phyloP scores from a whole-genome alignment of 495 filamentous ascomycete genomes.

The Aspergillus hancockii region DNA sequence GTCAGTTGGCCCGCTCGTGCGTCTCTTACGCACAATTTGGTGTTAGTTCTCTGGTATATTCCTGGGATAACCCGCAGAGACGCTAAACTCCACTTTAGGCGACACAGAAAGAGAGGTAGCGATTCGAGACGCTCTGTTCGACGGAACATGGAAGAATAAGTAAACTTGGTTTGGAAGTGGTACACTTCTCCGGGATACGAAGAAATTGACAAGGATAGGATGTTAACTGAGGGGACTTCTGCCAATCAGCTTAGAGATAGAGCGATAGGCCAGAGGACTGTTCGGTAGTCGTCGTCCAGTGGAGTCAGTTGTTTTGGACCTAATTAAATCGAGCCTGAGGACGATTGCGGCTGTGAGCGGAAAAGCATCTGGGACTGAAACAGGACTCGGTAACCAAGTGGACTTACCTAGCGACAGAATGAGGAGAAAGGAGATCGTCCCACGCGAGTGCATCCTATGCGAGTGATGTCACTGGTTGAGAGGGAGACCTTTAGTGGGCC shows the following conservation, averaged over 20 bases:
- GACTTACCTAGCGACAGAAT: slow-evolving; percentile 15
- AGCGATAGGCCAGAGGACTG: not conserved
- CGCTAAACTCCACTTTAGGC: slow-evolving; percentile 1
- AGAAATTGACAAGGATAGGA: not conserved
- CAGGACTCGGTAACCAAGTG: slow-evolving; percentile 1
- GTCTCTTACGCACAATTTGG: not conserved
- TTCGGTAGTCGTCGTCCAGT: not conserved
- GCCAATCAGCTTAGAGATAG: not conserved
- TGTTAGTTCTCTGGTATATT: not conserved
- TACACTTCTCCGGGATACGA: not conserved
- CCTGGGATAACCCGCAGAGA: not conserved
- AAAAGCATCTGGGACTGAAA: not conserved
- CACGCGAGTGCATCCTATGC: slow-evolving; percentile 15
- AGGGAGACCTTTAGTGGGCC: not conserved
- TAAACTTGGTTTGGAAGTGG: not conserved
- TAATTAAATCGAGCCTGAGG: not conserved
- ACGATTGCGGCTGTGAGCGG: slow-evolving; percentile 4
- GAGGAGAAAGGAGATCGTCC: slow-evolving; percentile 15
- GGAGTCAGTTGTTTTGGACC: not conserved
- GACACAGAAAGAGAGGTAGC: not conserved
- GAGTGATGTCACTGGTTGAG: slow-evolving; percentile 13
- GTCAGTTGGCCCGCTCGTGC: not conserved
- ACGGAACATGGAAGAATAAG: not conserved
- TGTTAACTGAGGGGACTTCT: not conserved
- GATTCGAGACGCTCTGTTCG: not conserved